Percentiles rank a stretch among this genome's conserved stretches.
Conservation (phyloP, 352 stramenopile species). For the Phytopythium kandeliae region DNA sequence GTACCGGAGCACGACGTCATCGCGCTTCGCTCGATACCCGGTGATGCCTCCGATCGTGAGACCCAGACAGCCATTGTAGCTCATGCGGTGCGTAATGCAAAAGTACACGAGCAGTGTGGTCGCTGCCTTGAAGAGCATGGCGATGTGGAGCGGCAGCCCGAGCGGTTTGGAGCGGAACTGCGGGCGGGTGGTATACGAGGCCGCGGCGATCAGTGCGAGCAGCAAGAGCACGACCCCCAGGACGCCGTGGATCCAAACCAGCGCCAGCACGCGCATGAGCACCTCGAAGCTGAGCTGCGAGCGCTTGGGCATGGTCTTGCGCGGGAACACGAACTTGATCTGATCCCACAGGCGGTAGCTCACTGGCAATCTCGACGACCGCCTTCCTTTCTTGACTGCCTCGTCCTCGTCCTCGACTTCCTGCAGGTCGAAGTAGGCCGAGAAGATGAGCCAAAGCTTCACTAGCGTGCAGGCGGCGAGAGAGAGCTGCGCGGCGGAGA, state of each 20-base stretch:
- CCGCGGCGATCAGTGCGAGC: conserved; percentile 38
- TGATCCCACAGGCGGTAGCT: conserved; percentile 41
- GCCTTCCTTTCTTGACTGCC: conserved; percentile 2
- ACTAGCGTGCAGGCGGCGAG: conserved; percentile 43
- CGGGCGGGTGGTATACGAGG: conserved; percentile 32
- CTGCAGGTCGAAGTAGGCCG: conserved; percentile 59
- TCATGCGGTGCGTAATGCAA: conserved; percentile 49
- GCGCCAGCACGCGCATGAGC: conserved; percentile 54
- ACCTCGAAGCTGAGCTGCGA: conserved; percentile 63
- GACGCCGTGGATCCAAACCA: conserved; percentile 70
- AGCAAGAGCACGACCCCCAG: conserved; percentile 43
- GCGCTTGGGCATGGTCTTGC: conserved; percentile 56
- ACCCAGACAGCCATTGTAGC: conserved; percentile 50
- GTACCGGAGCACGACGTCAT: conserved; percentile 64
- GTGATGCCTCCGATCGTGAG: conserved; percentile 37
- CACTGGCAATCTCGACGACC: conserved; percentile 3
- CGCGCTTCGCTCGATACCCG: conserved; percentile 11
- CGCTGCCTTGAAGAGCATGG: conserved; percentile 50
- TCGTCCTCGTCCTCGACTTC: conserved; percentile 34
- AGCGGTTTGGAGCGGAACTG: conserved; percentile 46
- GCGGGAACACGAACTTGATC: conserved; percentile 61
- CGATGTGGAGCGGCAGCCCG: conserved; percentile 54
- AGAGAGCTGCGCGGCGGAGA: conserved; percentile 40
- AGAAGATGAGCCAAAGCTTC: conserved; percentile 69
- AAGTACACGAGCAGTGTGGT: conserved; percentile 53